Conservation (phyloP, 1,284 basidiomycete genomes). For the Tilletia horrida region DNA sequence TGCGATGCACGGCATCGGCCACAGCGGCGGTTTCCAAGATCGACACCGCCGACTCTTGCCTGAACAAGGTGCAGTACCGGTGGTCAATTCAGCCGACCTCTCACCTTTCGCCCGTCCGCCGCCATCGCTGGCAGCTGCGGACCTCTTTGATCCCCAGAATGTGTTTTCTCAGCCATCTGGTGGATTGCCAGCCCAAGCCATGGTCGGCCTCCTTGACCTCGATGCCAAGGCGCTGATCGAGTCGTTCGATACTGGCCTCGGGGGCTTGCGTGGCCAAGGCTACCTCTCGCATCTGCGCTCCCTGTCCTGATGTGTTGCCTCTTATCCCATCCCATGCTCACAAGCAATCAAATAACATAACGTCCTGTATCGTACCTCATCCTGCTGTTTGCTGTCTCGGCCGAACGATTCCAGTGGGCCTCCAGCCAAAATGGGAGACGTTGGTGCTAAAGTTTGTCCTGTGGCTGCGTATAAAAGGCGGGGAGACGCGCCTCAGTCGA, state of each 20-base stretch:
- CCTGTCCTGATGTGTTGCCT: neutral
- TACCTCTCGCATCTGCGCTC: slow-evolving; percentile 14
- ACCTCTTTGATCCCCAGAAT: slow-evolving; percentile 7
- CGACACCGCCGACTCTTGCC: neutral
- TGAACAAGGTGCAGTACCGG: neutral
- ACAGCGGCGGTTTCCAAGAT: too few species aligned
- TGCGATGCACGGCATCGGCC: too few species aligned
- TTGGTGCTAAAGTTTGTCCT: too few species aligned
- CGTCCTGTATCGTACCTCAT: too few species aligned
- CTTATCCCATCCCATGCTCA: too few species aligned
- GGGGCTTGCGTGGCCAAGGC: slow-evolving; percentile 4
- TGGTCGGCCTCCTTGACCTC: neutral
- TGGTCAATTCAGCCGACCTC: slow-evolving; percentile 10
- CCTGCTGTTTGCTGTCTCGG: too few species aligned
- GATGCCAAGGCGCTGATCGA: neutral
- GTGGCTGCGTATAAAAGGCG: too few species aligned
- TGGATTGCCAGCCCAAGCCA: neutral
- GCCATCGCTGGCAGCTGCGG: slow-evolving; percentile 2
- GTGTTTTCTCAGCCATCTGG: slow-evolving; percentile 13
- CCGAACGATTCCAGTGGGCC: too few species aligned
- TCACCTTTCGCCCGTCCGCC: slow-evolving; percentile 7
- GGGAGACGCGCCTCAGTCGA: too few species aligned
- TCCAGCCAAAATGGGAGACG: too few species aligned
- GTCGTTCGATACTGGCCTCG: slow-evolving; percentile 6
- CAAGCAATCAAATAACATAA: too few species aligned